These are phyloP conservation scores for Penicillium lagena DNA, from an alignment of 495 filamentous ascomycete species.

Conservation along the genomic window DNA sequence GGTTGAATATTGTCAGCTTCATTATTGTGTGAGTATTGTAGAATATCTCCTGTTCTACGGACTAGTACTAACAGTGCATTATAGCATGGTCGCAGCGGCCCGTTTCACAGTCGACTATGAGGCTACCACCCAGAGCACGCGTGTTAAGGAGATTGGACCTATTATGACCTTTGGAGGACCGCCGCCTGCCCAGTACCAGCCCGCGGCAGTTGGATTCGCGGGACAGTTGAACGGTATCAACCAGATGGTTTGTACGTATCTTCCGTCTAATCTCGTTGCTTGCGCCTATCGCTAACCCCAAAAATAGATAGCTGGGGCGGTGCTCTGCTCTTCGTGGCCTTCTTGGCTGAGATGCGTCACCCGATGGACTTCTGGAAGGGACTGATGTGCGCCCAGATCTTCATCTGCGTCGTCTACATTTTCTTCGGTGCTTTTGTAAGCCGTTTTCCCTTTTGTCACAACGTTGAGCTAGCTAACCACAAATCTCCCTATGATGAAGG, in stretches of 20 bases:
- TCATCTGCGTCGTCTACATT: constrained; percentile 46
- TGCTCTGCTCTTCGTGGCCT: constrained; percentile 51
- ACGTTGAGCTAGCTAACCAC: no score
- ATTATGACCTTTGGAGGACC: neutral
- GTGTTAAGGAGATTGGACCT: no score
- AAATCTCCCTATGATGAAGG: no score
- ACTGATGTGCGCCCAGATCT: constrained; percentile 43
- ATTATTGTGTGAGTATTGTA: neutral
- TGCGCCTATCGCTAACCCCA: no score
- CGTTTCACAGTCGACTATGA: no score
- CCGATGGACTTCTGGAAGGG: constrained; percentile 59
- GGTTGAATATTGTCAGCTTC: constrained; percentile 20
- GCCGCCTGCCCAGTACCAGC: constrained; percentile 9
- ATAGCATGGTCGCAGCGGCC: no score
- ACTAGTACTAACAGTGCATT: no score
- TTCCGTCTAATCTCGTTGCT: constrained; percentile 21
- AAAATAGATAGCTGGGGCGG: constrained; percentile 7
- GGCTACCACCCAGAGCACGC: no score
- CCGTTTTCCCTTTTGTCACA: no score
- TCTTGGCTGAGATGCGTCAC: constrained; percentile 60
- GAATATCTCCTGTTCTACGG: no score
- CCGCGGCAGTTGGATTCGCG: constrained; percentile 6
- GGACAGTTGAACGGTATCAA: constrained; percentile 16
- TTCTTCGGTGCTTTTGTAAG: constrained; percentile 48
- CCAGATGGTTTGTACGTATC: constrained; percentile 30